phyloP scores from a whole-genome alignment of 805 yeast species.

The Saccharomycopsis olivae region DNA sequence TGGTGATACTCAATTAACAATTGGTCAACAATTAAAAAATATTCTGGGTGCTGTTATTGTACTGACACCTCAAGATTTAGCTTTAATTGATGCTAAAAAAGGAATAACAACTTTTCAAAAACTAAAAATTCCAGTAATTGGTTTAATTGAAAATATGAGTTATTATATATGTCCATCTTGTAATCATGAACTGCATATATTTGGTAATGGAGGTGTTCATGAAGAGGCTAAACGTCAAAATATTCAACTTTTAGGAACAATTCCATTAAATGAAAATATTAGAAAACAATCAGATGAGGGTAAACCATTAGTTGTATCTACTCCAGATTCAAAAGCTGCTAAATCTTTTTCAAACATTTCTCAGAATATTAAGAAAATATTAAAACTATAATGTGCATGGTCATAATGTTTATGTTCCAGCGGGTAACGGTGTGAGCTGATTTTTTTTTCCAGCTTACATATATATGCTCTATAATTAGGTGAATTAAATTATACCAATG shows the following conservation, averaged over 20 bases:
- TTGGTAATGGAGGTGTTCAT: slow-evolving; percentile 43
- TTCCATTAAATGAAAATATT: slow-evolving; percentile 56
- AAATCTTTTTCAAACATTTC: slow-evolving; percentile 43
- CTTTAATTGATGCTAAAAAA: slow-evolving; percentile 67
- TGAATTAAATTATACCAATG: too few relatives aligned
- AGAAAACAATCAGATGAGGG: slow-evolving; percentile 57
- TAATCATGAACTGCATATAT: slow-evolving; percentile 58
- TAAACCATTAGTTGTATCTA: slow-evolving; percentile 44
- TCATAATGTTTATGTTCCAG: too few relatives aligned
- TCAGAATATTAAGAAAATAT: slow-evolving; percentile 22
- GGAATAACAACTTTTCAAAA: slow-evolving; percentile 73
- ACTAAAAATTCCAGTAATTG: slow-evolving; percentile 61
- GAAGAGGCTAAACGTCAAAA: slow-evolving; percentile 40
- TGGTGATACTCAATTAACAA: slow-evolving; percentile 75
- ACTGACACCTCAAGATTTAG: slow-evolving; percentile 81
- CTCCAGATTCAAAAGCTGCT: slow-evolving; percentile 28
- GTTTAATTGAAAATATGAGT: slow-evolving; percentile 80
- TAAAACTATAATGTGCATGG: neutral
- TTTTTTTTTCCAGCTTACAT: too few relatives aligned
- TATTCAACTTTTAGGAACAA: slow-evolving; percentile 46
- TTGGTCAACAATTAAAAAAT: slow-evolving; percentile 68
- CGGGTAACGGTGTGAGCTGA: too few relatives aligned
- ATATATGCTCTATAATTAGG: too few relatives aligned
- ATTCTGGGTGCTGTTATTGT: slow-evolving; percentile 77
- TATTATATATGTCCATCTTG: slow-evolving; percentile 69